Evolutionary conservation across 2,329 filamentous ascomycete genomes (phyloP), one percentile per base, ranked within the genome.

Genomic region (Scorias spongiosa): DNA sequence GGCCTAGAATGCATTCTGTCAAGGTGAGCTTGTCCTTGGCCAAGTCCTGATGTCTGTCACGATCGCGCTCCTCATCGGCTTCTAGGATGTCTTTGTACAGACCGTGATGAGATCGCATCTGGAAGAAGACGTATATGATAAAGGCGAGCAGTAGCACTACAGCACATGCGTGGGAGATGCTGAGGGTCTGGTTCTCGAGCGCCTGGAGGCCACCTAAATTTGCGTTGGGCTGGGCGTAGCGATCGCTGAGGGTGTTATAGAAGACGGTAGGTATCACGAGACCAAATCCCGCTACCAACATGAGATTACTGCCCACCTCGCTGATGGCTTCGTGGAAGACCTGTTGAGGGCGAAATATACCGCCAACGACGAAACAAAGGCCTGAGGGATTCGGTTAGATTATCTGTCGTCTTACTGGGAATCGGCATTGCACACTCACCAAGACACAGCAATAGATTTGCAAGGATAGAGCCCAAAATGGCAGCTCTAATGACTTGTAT

Each of bases 381-480:
- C 55, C 55, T 57, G 42, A 9, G 32, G 15, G 6, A 6, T 2
- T 15, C 30, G 20, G 41, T 48, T 46, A 49, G 32, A 15, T 36
- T 15, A n/a, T 26, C 20, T 7, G 41, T 41, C 15, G 15, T 11
- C 17, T 18, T 12, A 11, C 32, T 14, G 11, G 17, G 15, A 30
- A 2, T 36, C 34, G 5, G 4, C 15, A 29, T 42, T 41, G 34
- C 32, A 12, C 26, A 45, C 51, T 42, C 44, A 54, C 85, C 85
- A n/a, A 91, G 64, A 54, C 85, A 93, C 5, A 93, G 69, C 39
- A 93, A 65, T 65, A 91, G 72, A 28, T 86, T 93, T 10, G 85
- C 84, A 29, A 93, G 63, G 37, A 93, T 81, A 0, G 82, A 88
- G 14, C 86, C 85, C 1, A 93, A 65, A 46, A 93, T 87, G 14